Evolutionary conservation across 192 early-diverging fungal species (phyloP), one percentile per base, ranked within the genome.

Genomic region (Mortierella antarctica): DNA sequence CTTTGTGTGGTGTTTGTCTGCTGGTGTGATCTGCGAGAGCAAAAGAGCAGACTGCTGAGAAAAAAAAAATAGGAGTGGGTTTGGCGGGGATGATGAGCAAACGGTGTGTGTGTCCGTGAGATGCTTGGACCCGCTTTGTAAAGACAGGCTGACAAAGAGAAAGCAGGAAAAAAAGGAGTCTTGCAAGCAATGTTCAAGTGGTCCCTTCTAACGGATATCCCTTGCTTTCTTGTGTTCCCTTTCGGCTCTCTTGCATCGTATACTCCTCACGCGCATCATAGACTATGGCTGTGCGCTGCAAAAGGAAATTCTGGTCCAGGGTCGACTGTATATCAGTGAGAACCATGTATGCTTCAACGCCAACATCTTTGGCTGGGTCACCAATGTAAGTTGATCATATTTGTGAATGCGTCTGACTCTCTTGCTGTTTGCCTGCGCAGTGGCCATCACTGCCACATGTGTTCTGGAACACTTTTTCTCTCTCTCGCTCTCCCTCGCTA

Each of bases 321-420:
- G 96, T 11, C 85, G 93, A 49, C 74, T 97, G 56, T 96, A 95
- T 72, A 83, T 95, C 74, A 95, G 95, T 5, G 89, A 94, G 66
- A 91, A 88, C 72, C 84, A 92, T 79, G 80, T 95, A 48, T 93
- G 92, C 76, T 97, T 97, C 78, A 90, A 95, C 83, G 91, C 93
- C 48, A 95, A 95, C 68, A 95, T 97, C 67, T 95, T 97, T 86
- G 96, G 96, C 45, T 96, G 95, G 91, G 91, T 94, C 5, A 94
- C 93, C 6, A 93, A 87, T 68, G 89, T 88, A 87, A 72, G 77
- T 62, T 46, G 17, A 23, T 21, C 18, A 15, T 13, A 14, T n/a
- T 13, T 17, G 7, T 59, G 5, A 3, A 10, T 41, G 41, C 20
- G 6, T 21, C 17, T 61, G 4, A 11, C 31, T 31, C 31, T 31